Evolutionary conservation across 2,329 filamentous ascomycete species (phyloP).

Genomic region (Sporothrix brasiliensis): DNA sequence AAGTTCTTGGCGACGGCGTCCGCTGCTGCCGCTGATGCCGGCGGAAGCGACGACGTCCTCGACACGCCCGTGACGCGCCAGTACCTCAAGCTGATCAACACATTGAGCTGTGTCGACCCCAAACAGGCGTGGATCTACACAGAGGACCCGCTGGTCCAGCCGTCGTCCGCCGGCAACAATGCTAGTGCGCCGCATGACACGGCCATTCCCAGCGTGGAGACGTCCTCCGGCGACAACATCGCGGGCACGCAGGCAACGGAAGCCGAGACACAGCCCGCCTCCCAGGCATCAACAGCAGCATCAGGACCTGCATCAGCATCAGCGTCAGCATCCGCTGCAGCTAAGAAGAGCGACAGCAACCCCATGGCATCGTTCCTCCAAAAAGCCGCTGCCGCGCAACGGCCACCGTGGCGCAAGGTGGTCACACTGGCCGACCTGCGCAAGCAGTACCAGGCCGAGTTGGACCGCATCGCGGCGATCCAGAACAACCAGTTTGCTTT

Average conservation of each 20-base stretch:
- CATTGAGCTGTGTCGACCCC: constrained; percentile 79
- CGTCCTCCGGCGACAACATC: neutral
- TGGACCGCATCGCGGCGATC: constrained; percentile 86
- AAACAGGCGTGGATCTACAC: constrained; percentile 79
- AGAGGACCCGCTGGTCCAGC: constrained; percentile 46
- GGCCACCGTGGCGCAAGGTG: constrained; percentile 66
- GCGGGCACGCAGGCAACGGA: neutral
- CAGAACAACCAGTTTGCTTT: constrained; percentile 89
- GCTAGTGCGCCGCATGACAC: neutral
- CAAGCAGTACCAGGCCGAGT: constrained; percentile 84
- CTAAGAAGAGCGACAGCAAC: constrained; percentile 14
- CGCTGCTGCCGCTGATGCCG: neutral
- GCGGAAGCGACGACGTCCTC: constrained; percentile 50
- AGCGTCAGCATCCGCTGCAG: neutral
- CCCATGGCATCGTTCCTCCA: constrained; percentile 39
- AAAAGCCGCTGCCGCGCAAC: constrained; percentile 34
- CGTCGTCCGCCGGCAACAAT: neutral
- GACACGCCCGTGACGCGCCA: constrained; percentile 71
- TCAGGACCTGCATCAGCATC: neutral
- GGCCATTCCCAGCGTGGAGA: neutral
- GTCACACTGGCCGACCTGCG: constrained; percentile 84
- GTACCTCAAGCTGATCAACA: constrained; percentile 91
- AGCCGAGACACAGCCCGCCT: neutral
- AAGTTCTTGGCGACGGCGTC: constrained; percentile 45
- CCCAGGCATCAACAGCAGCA: neutral